A percentile compares a stretch with the other conserved stretches of the same genome.
Evolutionary conservation across 176 grass and related monocot species (phyloP).

Genomic region (Bolboschoenus planiculmis): DNA sequence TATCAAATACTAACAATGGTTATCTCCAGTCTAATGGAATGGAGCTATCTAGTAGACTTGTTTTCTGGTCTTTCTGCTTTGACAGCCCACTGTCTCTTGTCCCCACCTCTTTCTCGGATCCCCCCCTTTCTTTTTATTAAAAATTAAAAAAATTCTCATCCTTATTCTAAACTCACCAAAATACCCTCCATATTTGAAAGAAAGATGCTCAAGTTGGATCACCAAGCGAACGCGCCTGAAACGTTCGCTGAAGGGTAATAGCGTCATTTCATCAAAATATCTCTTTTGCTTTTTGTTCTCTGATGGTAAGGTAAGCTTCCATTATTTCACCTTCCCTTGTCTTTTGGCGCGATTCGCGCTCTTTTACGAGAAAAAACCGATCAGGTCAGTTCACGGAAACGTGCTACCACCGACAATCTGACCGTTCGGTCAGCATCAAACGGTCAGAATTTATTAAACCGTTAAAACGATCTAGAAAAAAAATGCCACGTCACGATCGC

Average conservation of each 20-base stretch:
- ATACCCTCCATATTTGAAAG: not conserved
- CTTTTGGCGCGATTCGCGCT: constrained; percentile 16
- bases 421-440: not conserved
- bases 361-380: not conserved
- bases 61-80: not conserved
- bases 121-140: not conserved
- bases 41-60: not conserved
- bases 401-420: not conserved
- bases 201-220: not conserved
- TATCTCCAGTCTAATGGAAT: not conserved
- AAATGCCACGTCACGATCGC: not conserved
- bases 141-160: not conserved
- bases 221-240: not conserved
- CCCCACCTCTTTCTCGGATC: constrained; percentile 19
- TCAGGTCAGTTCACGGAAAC: not conserved
- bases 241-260: not conserved
- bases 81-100: not conserved
- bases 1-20: not conserved
- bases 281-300: not conserved
- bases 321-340: not conserved
- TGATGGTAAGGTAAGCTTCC: not conserved
- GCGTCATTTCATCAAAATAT: not conserved
- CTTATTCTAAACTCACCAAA: not conserved
- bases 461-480: not conserved
- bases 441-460: not conserved